phyloP scores from a whole-genome alignment of 495 filamentous ascomycete species.

The Trichoderma erinaceum region DNA sequence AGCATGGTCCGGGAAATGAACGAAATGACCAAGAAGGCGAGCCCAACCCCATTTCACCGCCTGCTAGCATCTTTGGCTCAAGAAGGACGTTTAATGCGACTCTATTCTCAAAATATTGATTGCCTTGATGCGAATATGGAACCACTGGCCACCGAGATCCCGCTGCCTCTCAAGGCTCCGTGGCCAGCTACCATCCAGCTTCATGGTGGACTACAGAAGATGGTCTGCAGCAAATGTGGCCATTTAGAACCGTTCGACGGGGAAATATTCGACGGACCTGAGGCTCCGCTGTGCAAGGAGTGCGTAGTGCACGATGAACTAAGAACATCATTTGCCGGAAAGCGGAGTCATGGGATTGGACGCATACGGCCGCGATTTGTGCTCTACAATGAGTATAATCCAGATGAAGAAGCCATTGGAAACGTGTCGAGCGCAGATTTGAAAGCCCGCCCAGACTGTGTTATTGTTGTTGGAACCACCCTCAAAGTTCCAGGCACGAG shows the following conservation, averaged over 20 bases:
- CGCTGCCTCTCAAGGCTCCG: constrained; percentile 64
- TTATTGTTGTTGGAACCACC: constrained; percentile 92
- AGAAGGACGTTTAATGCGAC: constrained; percentile 80
- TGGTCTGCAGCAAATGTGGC: constrained; percentile 91
- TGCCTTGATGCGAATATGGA: constrained; percentile 81
- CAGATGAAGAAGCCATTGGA: constrained; percentile 92
- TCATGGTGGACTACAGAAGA: constrained; percentile 88
- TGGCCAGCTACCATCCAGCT: constrained; percentile 94
- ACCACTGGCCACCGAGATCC: constrained; percentile 71
- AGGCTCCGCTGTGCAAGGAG: constrained; percentile 71
- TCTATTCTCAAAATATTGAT: constrained; percentile 96
- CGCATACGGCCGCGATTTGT: constrained; percentile 88
- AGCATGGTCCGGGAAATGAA: constrained; percentile 89
- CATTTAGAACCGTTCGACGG: constrained; percentile 69
- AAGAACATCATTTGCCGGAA: constrained; percentile 69
- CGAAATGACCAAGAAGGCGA: constrained; percentile 61
- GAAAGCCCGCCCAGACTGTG: constrained; percentile 75
- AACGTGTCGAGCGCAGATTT: constrained; percentile 80
- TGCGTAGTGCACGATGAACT: constrained; percentile 71
- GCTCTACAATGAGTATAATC: constrained; percentile 94
- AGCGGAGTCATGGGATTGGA: constrained; percentile 90
- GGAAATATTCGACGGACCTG: constrained; percentile 74
- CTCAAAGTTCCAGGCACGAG: constrained; percentile 90
- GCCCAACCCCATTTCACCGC: constrained; percentile 88
- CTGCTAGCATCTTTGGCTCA: constrained; percentile 85